phyloP scores from a whole-genome alignment of 305 asterid species.

The Ajuga reptans region DNA sequence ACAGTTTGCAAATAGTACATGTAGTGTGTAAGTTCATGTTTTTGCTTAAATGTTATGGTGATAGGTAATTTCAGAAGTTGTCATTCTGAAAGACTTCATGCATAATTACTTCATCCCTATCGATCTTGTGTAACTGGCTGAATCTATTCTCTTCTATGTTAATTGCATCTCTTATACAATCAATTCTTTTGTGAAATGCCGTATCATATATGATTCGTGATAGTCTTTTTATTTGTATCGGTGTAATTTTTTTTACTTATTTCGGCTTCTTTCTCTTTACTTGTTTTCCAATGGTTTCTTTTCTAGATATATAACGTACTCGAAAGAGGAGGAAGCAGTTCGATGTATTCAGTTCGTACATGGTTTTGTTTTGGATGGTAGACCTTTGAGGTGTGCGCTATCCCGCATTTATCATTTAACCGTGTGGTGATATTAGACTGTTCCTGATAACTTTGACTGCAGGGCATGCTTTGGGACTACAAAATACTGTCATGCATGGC shows the following conservation, averaged over 20 bases:
- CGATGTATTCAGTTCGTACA: conserved; percentile 91
- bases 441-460: conserved; percentile 31
- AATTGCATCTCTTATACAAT: not conserved
- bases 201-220: conserved; percentile 7
- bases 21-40: conserved; percentile 82
- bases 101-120: not conserved
- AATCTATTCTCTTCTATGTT: not conserved
- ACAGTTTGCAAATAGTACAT: conserved; percentile 83
- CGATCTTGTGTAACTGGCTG: not conserved
- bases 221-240: not conserved
- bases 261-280: conserved; percentile 11
- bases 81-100: not conserved
- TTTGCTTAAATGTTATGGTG: conserved; percentile 1
- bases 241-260: not conserved
- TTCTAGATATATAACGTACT: conserved; percentile 78
- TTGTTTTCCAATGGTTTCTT: conserved; percentile 6
- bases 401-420: conserved; percentile 3
- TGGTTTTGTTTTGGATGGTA: conserved; percentile 78
- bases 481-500: conserved; percentile 98
- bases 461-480: conserved; percentile 99
- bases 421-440: conserved; percentile 3
- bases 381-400: conserved; percentile 57
- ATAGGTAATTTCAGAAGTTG: not conserved
- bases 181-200: conserved; percentile 12
- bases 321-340: conserved; percentile 88